A percentile compares a stretch with the other conserved stretches of the same genome.
phyloP scores from a whole-genome alignment of 768 basidiomycete genomes.

The Psilocybe sp. region DNA sequence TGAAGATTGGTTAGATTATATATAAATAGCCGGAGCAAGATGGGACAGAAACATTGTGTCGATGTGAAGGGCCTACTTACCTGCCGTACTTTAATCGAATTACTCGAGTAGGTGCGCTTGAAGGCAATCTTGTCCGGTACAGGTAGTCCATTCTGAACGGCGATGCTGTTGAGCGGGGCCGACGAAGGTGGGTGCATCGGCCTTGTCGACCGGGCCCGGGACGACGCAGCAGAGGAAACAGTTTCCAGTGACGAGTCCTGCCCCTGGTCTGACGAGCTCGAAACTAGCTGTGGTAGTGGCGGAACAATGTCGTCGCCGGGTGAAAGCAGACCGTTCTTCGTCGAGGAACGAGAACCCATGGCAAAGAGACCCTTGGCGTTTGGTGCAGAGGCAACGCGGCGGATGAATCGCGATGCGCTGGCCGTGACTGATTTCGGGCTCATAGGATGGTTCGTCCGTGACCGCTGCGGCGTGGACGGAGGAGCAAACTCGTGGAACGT shows the following conservation, averaged over 20 bases:
- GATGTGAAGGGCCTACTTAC: slow-evolving; percentile 37
- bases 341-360: slow-evolving; percentile 55
- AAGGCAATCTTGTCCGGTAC: slow-evolving; percentile 72
- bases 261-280: slow-evolving; percentile 54
- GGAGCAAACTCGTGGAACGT: slow-evolving; percentile 16
- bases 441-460: slow-evolving; percentile 50
- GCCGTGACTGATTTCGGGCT: slow-evolving; percentile 70
- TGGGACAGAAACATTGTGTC: background rate
- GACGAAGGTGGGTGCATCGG: slow-evolving; percentile 34
- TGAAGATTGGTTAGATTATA: too few species aligned
- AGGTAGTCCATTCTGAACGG: slow-evolving; percentile 29
- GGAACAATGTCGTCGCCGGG: slow-evolving; percentile 57
- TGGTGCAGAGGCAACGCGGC: slow-evolving; percentile 94
- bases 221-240: slow-evolving; percentile 66
- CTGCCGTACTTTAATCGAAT: slow-evolving; percentile 91
- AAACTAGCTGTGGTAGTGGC: slow-evolving; percentile 47
- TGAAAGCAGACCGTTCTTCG: slow-evolving; percentile 77
- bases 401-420: slow-evolving; percentile 84
- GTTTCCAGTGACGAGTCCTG: slow-evolving; percentile 79
- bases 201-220: slow-evolving; percentile 47
- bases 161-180: slow-evolving; percentile 37
- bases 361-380: slow-evolving; percentile 91
- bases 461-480: slow-evolving; percentile 39
- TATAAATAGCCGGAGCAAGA: slow-evolving; percentile 1
- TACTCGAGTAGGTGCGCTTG: slow-evolving; percentile 93